Evolutionary conservation across 192 early-diverging fungal genomes (phyloP), one percentile per base, ranked within the genome.

Genomic region (Entomortierella chlamydospora): DNA sequence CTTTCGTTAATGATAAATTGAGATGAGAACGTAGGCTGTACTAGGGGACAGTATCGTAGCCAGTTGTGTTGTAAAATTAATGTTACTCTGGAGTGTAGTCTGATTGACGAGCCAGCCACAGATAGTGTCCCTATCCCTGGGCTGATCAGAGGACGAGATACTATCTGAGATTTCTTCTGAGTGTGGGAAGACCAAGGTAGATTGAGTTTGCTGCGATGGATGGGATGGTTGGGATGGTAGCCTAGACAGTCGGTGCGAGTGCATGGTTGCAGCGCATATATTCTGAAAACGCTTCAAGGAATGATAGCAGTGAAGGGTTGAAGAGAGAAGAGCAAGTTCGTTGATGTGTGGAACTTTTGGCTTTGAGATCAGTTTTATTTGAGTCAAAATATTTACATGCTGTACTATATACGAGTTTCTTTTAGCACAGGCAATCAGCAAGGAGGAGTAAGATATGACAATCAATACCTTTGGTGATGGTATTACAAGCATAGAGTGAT

Each of bases 31-130:
- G n/a, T n/a, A n/a, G n/a, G n/a, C n/a, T n/a, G n/a, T n/a, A n/a
- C n/a, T n/a, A n/a, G n/a, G n/a, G n/a, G n/a, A n/a, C n/a, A n/a
- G n/a, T n/a, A n/a, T n/a, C n/a, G n/a, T n/a, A n/a, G n/a, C n/a
- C n/a, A n/a, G n/a, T n/a, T n/a, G n/a, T n/a, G n/a, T n/a, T n/a
- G n/a, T n/a, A n/a, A n/a, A n/a, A n/a, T n/a, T n/a, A 2, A 4
- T 31, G 28, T 47, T 68, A 68, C 72, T 59, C 51, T 74, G 47
- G 18, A 74, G 56, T 39, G 56, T 62, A 4, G 20, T 26, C 23
- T 39, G 57, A 18, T 74, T 33, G 25, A 67, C 28, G 30, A 74
- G 72, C 72, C 72, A 74, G 17, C 72, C 72, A 33, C 52, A 61
- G 43, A 74, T 23, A 34, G 62, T 17, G 0, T 34, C 31, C 26